Conservation (phyloP, 768 basidiomycete genomes). For the Kwoniella shandongensis region DNA sequence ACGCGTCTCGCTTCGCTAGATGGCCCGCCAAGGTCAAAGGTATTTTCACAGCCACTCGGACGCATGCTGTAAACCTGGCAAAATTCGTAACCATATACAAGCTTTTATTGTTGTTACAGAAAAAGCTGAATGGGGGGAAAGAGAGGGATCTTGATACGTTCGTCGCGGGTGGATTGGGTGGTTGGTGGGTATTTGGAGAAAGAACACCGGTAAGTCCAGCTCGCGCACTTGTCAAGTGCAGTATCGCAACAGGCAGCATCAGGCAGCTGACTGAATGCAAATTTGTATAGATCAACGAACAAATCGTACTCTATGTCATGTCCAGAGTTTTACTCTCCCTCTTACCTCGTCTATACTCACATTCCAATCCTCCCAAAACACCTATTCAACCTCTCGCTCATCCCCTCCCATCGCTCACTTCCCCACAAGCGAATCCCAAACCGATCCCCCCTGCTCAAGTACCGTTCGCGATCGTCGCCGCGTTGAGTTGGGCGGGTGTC, state of each 20-base stretch:
- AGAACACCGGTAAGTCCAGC: constrained; percentile 55
- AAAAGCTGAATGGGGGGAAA: constrained; percentile 72
- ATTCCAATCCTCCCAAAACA: constrained; percentile 54
- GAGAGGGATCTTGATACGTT: constrained; percentile 80
- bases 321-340: constrained; percentile 89
- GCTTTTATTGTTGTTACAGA: constrained; percentile 75
- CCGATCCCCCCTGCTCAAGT: constrained; percentile 80
- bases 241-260: too few species aligned
- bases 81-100: constrained; percentile 96
- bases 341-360: constrained; percentile 66
- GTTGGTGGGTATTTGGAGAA: constrained; percentile 61
- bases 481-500: constrained; percentile 87
- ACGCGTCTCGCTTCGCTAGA: constrained; percentile 7
- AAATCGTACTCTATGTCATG: constrained; percentile 94
- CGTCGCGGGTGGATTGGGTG: constrained; percentile 86
- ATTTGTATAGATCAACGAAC: constrained; percentile 50
- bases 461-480: constrained; percentile 83
- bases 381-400: constrained; percentile 43
- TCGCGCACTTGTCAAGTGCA: too few species aligned
- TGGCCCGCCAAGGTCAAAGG: constrained; percentile 50
- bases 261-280: too few species aligned
- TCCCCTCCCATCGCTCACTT: constrained; percentile 51
- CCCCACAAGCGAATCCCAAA: constrained; percentile 48
- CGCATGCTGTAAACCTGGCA: constrained; percentile 87
- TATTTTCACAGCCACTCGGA: constrained; percentile 81